phyloP scores from a whole-genome alignment of 257 asterid species.

The Petunia secreta region DNA sequence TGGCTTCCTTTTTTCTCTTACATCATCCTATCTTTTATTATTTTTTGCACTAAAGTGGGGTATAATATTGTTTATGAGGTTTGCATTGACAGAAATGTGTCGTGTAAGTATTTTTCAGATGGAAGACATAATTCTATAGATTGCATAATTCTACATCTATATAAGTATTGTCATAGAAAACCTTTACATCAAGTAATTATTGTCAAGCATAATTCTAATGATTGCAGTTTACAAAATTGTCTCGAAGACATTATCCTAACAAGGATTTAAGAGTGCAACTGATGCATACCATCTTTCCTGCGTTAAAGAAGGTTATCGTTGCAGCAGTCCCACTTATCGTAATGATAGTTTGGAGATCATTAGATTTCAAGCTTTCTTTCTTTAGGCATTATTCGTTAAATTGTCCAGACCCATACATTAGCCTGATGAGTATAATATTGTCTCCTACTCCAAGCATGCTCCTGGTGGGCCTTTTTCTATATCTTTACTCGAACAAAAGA shows the following conservation, averaged over 20 bases:
- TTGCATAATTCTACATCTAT: too few species aligned
- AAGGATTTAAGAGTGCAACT: conserved; percentile 7
- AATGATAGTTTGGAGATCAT: conserved; percentile 17
- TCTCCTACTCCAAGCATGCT: too few species aligned
- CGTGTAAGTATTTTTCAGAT: conserved; percentile 2
- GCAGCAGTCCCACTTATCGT: not conserved
- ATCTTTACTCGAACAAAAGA: too few species aligned
- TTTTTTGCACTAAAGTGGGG: conserved; percentile 7
- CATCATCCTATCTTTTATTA: not conserved
- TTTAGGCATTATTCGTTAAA: not conserved
- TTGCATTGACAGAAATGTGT: not conserved
- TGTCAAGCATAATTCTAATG: not conserved
- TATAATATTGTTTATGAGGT: not conserved
- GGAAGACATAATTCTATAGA: not conserved
- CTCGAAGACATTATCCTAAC: not conserved
- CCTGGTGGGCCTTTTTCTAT: too few species aligned
- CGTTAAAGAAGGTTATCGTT: not conserved
- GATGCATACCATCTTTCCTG: conserved; percentile 9
- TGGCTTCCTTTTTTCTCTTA: conserved; percentile 2
- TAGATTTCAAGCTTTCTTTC: conserved; percentile 10
- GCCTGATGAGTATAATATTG: too few species aligned
- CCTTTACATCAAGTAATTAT: not conserved
- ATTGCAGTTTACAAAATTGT: not conserved
- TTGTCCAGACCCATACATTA: not conserved
- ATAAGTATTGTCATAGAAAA: too few species aligned